phyloP scores from a whole-genome alignment of 192 early-diverging fungal genomes.

The Diversispora epigaea region DNA sequence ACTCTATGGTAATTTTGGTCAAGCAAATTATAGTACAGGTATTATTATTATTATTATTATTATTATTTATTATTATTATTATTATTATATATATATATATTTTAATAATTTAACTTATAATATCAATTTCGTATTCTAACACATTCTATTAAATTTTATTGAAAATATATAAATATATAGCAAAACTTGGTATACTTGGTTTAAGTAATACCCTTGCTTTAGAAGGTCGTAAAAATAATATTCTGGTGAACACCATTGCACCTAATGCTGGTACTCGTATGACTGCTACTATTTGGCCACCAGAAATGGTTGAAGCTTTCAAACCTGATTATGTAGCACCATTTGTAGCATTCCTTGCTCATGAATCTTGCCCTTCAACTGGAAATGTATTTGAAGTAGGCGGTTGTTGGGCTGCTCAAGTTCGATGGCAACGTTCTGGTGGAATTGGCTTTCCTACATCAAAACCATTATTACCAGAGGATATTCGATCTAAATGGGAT shows the following conservation, averaged over 20 bases:
- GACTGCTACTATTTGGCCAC: constrained; percentile 96
- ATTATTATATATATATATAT: background rate
- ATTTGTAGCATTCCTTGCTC: constrained; percentile 85
- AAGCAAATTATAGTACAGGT: constrained; percentile 45
- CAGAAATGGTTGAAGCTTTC: constrained; percentile 90
- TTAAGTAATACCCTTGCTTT: constrained; percentile 88
- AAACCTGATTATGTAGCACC: constrained; percentile 98
- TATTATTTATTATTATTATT: background rate
- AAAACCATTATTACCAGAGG: constrained; percentile 79
- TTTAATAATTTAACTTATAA: background rate
- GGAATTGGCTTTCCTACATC: constrained; percentile 91
- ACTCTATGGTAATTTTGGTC: constrained; percentile 88
- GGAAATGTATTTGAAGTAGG: constrained; percentile 96
- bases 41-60: background rate
- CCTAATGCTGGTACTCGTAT: constrained; percentile 96
- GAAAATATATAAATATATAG: constrained; percentile 40
- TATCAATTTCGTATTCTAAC: background rate
- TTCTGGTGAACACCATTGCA: constrained; percentile 91
- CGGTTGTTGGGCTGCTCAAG: constrained; percentile 90
- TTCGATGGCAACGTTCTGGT: constrained; percentile 95
- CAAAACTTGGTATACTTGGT: constrained; percentile 90
- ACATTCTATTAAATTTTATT: too few species aligned
- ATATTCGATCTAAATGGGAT: constrained; percentile 74
- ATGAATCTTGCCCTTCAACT: constrained; percentile 73
- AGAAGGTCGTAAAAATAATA: constrained; percentile 89